These are phyloP conservation scores for Zymoseptoria brevis DNA, from an alignment of 2,329 filamentous ascomycete species.

Conservation along the genomic window DNA sequence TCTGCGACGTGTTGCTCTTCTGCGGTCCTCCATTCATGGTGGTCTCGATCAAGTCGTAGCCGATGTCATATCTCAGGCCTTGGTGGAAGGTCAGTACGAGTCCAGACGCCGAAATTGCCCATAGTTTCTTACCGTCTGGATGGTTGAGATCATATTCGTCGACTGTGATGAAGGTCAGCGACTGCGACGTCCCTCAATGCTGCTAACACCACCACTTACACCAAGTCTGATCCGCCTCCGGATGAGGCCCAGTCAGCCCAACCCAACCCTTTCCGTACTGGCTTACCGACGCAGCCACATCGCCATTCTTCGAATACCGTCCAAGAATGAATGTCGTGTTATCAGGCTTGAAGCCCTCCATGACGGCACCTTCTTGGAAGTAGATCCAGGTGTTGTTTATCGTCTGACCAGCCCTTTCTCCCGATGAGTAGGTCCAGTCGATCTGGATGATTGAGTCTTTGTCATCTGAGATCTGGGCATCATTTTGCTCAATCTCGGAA, in stretches of 20 bases:
- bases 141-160: constrained; percentile 3
- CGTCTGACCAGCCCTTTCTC: constrained; percentile 7
- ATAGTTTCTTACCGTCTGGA: constrained; percentile 6
- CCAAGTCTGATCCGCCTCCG: constrained; percentile 16
- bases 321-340: constrained; percentile 12
- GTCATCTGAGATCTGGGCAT: constrained; percentile 10
- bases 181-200: too few relatives aligned
- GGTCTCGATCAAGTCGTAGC: constrained; percentile 12
- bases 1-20: background rate
- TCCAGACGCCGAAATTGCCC: too few relatives aligned
- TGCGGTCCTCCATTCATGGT: constrained; percentile 3
- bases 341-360: constrained; percentile 1
- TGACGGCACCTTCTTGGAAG: constrained; percentile 17
- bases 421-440: constrained; percentile 15
- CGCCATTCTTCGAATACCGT: constrained; percentile 15
- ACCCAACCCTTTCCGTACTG: constrained; percentile 17
- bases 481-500: constrained; percentile 6
- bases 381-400: constrained; percentile 16
- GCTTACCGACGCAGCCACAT: constrained; percentile 14
- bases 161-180: constrained; percentile 8
- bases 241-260: constrained; percentile 16
- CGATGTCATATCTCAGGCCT: constrained; percentile 11
- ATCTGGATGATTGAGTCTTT: constrained; percentile 18
- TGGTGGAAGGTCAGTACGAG: too few relatives aligned
- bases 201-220: constrained; percentile 10